Conservation (phyloP, 2,329 filamentous ascomycete genomes). For the Blastomyces emzantsi region DNA sequence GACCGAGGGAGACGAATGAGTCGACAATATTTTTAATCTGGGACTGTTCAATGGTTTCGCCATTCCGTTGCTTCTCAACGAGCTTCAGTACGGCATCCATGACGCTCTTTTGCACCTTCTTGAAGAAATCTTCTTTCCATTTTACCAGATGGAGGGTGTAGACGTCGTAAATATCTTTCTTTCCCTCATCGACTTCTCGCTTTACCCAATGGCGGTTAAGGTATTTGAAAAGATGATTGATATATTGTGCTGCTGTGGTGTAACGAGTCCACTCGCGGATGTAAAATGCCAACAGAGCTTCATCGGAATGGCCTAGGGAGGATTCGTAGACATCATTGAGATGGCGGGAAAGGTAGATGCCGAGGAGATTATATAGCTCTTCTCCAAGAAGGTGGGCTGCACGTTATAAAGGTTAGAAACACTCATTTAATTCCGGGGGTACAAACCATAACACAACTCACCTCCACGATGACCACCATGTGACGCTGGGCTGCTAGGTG, state of each 20-base stretch:
- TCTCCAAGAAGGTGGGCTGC: slow-evolving; percentile 87
- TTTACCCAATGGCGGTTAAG: slow-evolving; percentile 99
- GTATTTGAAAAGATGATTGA: slow-evolving; percentile 93
- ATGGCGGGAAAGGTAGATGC: slow-evolving; percentile 71
- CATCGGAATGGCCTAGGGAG: slow-evolving; percentile 74
- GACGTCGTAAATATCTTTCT: slow-evolving; percentile 96
- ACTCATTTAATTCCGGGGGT: slow-evolving; percentile 3
- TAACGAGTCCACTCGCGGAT: slow-evolving; percentile 96
- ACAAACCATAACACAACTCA: slow-evolving; percentile 27
- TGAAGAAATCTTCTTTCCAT: slow-evolving; percentile 89
- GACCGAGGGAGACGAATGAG: slow-evolving; percentile 87
- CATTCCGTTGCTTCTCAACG: slow-evolving; percentile 93
- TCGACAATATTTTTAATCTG: slow-evolving; percentile 97
- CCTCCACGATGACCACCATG: slow-evolving; percentile 61
- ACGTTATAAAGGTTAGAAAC: slow-evolving; percentile 13
- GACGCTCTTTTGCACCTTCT: slow-evolving; percentile 71
- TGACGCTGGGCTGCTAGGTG: slow-evolving; percentile 37
- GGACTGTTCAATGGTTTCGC: slow-evolving; percentile 92
- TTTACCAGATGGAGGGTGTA: slow-evolving; percentile 94
- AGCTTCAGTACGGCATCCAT: slow-evolving; percentile 93
- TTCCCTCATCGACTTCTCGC: slow-evolving; percentile 95
- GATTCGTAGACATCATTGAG: slow-evolving; percentile 60
- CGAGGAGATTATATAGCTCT: slow-evolving; percentile 88
- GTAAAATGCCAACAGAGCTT: slow-evolving; percentile 84
- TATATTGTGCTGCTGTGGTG: slow-evolving; percentile 91